These are phyloP conservation scores for Nothophaeocryptopus gaeumannii DNA, from an alignment of 2,329 filamentous ascomycete species.

Conservation along the genomic window DNA sequence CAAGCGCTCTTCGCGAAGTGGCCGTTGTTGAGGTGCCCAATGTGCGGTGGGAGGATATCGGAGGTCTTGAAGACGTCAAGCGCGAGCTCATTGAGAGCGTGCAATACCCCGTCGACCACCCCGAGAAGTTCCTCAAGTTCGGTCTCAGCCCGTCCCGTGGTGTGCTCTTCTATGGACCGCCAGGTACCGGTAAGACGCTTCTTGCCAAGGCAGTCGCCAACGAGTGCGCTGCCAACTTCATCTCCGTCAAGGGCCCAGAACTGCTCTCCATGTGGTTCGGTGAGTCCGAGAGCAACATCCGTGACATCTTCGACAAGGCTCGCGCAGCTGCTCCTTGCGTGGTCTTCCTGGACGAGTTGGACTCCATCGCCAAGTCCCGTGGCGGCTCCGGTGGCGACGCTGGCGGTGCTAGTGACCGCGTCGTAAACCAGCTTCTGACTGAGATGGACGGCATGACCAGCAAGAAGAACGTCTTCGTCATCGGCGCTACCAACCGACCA, in stretches of 20 bases:
- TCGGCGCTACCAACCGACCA: slow-evolving; percentile 96
- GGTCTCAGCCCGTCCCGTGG: slow-evolving; percentile 95
- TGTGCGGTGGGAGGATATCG: slow-evolving; percentile 99
- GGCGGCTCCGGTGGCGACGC: slow-evolving; percentile 94
- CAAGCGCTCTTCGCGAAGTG: slow-evolving; percentile 95
- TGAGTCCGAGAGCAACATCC: slow-evolving; percentile 99
- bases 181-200: slow-evolving; percentile 99
- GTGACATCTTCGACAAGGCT: slow-evolving; percentile 99
- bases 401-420: slow-evolving; percentile 96
- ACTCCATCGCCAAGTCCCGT: slow-evolving; percentile 99
- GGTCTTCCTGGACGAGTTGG: slow-evolving; percentile 97
- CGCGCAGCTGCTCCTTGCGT: slow-evolving; percentile 96
- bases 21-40: slow-evolving; percentile 99
- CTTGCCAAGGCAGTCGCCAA: slow-evolving; percentile 99
- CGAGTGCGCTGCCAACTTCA: slow-evolving; percentile 99
- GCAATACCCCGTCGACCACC: slow-evolving; percentile 98
- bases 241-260: slow-evolving; percentile 98
- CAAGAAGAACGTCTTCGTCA: slow-evolving; percentile 99
- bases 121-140: slow-evolving; percentile 99
- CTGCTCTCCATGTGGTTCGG: slow-evolving; percentile 99
- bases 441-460: slow-evolving; percentile 99
- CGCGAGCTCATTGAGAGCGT: slow-evolving; percentile 98
- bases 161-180: slow-evolving; percentile 98
- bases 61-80: slow-evolving; percentile 97
- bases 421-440: slow-evolving; percentile 98